These are phyloP conservation scores for Lactarius sanguifluus DNA, from an alignment of 768 basidiomycete species.

Conservation along the genomic window DNA sequence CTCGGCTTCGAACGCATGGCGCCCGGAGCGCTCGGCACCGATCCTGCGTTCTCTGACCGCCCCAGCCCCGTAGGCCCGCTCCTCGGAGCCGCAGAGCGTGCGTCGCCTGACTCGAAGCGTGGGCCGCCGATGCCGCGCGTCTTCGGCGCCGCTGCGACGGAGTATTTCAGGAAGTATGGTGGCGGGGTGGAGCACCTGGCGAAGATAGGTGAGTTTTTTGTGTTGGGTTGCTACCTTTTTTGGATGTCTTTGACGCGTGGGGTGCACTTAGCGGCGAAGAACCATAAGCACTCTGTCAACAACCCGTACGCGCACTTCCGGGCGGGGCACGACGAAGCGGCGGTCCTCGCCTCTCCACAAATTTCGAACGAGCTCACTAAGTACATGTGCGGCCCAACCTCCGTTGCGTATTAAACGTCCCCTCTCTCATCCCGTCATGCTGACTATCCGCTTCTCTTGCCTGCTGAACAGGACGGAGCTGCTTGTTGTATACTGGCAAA, in stretches of 20 bases:
- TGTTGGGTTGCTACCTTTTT: not conserved
- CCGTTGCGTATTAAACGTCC: conserved; percentile 32
- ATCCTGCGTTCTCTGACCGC: conserved; percentile 53
- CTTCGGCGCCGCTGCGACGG: conserved; percentile 70
- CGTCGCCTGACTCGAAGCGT: conserved; percentile 58
- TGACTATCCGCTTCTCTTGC: not conserved
- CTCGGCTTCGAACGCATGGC: conserved; percentile 87
- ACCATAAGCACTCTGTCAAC: conserved; percentile 76
- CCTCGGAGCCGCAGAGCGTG: conserved; percentile 45
- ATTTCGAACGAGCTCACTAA: conserved; percentile 75
- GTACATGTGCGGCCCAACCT: conserved; percentile 88
- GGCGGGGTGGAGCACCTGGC: conserved; percentile 66
- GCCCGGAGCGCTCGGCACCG: conserved; percentile 64
- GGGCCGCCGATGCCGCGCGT: conserved; percentile 72
- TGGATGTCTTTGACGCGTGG: no score
- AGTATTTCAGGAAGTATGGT: conserved; percentile 77
- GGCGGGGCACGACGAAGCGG: conserved; percentile 73
- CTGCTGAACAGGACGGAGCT: conserved; percentile 57
- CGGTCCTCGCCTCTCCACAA: conserved; percentile 64
- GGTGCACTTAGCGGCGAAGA: conserved; percentile 62
- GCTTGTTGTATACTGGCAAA: conserved; percentile 77
- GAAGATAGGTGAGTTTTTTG: conserved; percentile 59
- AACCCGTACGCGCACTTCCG: conserved; percentile 89
- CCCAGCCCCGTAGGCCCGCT: conserved; percentile 50
- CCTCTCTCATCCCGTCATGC: not conserved